Evolutionary conservation across 306 rosid genomes (phyloP), one percentile per base, ranked within the genome.

Genomic region (Prunus kanzakura): DNA sequence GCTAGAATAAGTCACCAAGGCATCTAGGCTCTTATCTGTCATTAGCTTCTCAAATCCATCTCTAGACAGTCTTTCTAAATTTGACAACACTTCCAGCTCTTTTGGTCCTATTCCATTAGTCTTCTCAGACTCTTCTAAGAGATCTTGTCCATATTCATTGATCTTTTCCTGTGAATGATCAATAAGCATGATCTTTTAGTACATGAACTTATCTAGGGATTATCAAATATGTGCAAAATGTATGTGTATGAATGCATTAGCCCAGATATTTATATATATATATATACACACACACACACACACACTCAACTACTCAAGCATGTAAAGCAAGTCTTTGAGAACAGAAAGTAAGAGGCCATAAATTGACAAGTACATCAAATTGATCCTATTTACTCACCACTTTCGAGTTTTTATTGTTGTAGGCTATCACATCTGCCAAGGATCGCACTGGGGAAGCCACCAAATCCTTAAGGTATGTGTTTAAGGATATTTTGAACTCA

Each of bases 1-100:
- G 10, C 52, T 2, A 69, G 76, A 66, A 18, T 90, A 86, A 43
- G 61, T 76, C 72, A 86, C 92, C 84, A 90, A 76, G 0, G 89
- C 89, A 74, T 88, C 82, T 19, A 79, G 22, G 50, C 50, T 64
- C 3, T 72, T 12, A 19, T 72, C 73, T 63, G 19, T 11, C 73
- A 72, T 27, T 74, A 79, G 46, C 62, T 79, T 79, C 61, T 72
- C 78, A 5, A 72, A 64, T 29, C 82, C 82, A 7, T 79, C 29
- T 64, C 68, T 65, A 4, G 82, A 64, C 22, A 79, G 25, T 29
- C 27, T 72, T 30, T 20, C 73, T 54, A 79, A 38, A 54, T 72
- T 79, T 11, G 52, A 15, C 16, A 63, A 13, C n/a, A 76, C 73
- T 25, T 52, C 78, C 6, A 6, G 35, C 71, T 72, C 82, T 19